A percentile compares a stretch with the other conserved stretches of the same genome.
phyloP scores from a whole-genome alignment of 306 rosid species.

The Vicia faba region DNA sequence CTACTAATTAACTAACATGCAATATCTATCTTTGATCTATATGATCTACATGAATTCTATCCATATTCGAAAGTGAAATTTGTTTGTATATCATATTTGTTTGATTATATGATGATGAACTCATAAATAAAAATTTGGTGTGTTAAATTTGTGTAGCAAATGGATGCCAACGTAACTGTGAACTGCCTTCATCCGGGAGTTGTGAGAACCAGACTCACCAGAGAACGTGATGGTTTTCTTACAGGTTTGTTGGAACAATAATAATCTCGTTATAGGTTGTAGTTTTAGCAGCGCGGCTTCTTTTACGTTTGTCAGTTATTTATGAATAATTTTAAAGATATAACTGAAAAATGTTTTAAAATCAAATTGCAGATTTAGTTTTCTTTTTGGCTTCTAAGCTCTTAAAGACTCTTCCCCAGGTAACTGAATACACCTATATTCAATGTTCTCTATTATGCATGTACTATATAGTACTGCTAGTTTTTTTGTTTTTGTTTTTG shows the following conservation, averaged over 20 bases:
- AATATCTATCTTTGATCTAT: background rate
- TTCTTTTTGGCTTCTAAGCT: conserved; percentile 86
- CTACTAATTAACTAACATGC: background rate
- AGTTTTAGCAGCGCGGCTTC: too few species aligned
- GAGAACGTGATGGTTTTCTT: conserved; percentile 86
- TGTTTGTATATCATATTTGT: conserved; percentile 43
- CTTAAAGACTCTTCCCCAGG: conserved; percentile 92
- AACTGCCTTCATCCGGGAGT: conserved; percentile 95
- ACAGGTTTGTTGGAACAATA: conserved; percentile 63
- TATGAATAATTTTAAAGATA: too few species aligned
- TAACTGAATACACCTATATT: conserved; percentile 16
- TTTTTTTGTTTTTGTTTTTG: background rate
- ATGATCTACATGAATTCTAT: conserved; percentile 10
- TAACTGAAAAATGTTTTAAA: background rate
- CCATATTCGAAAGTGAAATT: conserved; percentile 34
- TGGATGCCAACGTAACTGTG: conserved; percentile 75
- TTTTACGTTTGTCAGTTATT: too few species aligned
- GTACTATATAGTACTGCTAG: background rate
- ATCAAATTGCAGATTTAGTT: conserved; percentile 62
- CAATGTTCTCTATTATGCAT: background rate
- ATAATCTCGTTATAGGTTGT: background rate
- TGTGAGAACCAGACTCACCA: conserved; percentile 83
- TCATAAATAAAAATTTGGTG: background rate
- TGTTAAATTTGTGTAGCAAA: conserved; percentile 52
- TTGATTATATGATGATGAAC: conserved; percentile 8